Conservation (phyloP, 805 yeast species). For the Wickerhamiella hasegawae region DNA sequence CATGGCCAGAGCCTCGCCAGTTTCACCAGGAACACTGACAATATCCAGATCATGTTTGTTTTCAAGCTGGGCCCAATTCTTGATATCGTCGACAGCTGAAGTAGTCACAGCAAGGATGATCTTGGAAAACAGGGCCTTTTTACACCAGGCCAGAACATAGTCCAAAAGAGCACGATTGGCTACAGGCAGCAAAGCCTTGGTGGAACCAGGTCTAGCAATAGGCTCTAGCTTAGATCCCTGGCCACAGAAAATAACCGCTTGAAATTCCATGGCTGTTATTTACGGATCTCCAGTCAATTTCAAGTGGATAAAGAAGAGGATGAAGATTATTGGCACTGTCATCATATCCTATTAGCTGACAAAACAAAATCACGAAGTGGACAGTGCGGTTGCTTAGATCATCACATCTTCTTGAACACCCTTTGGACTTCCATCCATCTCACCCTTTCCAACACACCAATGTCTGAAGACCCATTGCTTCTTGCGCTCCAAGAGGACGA, state of each 20-base stretch:
- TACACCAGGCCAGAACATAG: constrained; percentile 88
- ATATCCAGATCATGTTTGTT: neutral
- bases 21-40: constrained; percentile 4
- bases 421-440: too few species aligned
- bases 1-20: constrained; percentile 11
- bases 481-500: constrained; percentile 10
- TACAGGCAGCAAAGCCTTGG: constrained; percentile 79
- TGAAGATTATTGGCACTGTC: too few species aligned
- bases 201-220: constrained; percentile 47
- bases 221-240: constrained; percentile 62
- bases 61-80: constrained; percentile 1
- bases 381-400: too few species aligned
- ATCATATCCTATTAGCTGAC: too few species aligned
- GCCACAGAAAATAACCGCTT: constrained; percentile 83
- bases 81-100: constrained; percentile 31
- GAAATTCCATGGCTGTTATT: constrained; percentile 98
- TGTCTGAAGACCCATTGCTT: constrained; percentile 2
- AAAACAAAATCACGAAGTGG: too few species aligned
- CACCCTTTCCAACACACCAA: neutral
- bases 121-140: constrained; percentile 50
- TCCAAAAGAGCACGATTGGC: constrained; percentile 82
- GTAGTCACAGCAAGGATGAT: constrained; percentile 46
- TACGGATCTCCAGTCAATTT: neutral
- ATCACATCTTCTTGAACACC: too few species aligned
- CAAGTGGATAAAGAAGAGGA: neutral